Evolutionary conservation across 495 filamentous ascomycete species (phyloP).

Genomic region (Friedmanniomyces endolithicus): DNA sequence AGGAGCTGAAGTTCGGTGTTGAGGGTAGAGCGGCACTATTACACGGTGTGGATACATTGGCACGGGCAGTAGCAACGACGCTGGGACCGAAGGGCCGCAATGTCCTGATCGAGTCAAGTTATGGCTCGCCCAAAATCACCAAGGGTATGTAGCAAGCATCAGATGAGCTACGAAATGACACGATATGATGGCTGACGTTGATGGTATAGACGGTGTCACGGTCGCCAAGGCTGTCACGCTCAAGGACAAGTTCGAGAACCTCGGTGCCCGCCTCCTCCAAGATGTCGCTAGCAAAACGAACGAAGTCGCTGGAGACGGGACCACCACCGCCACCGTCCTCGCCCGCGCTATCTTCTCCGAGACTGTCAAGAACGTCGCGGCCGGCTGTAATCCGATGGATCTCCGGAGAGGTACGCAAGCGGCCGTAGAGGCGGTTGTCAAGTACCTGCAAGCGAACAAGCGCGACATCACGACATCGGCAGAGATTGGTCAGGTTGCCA

Average conservation of each 20-base stretch:
- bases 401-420: conserved; percentile 91
- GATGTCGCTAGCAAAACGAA: conserved; percentile 99
- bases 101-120: conserved; percentile 93
- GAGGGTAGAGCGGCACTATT: conserved; percentile 82
- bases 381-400: conserved; percentile 99
- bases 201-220: conserved; percentile 69
- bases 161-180: neutral
- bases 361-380: conserved; percentile 98
- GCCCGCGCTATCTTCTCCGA: conserved; percentile 98
- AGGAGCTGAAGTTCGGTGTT: conserved; percentile 98
- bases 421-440: conserved; percentile 84
- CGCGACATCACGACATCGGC: conserved; percentile 92
- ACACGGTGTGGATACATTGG: conserved; percentile 89
- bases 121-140: conserved; percentile 97
- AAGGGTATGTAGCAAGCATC: conserved; percentile 56
- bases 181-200: neutral
- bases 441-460: conserved; percentile 87
- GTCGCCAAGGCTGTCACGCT: conserved; percentile 85
- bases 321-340: conserved; percentile 92
- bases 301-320: conserved; percentile 96
- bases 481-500: conserved; percentile 96
- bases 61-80: conserved; percentile 91
- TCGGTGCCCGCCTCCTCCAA: conserved; percentile 89
- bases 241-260: conserved; percentile 99
- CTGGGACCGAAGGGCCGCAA: conserved; percentile 96